Evolutionary conservation across 1,284 basidiomycete genomes (phyloP).

Genomic region (Peniophora sp.): DNA sequence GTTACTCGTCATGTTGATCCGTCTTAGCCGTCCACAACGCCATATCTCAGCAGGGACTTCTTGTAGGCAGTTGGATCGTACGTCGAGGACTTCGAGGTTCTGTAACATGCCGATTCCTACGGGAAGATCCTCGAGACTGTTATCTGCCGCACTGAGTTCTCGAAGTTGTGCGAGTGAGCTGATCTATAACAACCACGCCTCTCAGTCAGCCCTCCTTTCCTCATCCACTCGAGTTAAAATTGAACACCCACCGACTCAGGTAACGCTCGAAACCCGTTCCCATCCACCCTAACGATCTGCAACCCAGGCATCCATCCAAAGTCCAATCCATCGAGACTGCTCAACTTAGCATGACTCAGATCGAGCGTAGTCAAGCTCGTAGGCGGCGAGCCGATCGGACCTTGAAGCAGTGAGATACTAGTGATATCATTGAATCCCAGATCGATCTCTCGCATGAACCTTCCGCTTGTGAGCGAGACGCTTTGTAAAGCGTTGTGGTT

Average conservation of each 20-base stretch:
- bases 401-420: constrained; percentile 61
- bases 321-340: constrained; percentile 70
- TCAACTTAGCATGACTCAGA: constrained; percentile 87
- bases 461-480: constrained; percentile 70
- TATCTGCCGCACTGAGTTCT: constrained; percentile 83
- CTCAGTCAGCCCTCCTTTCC: no score
- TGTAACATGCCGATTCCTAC: constrained; percentile 71
- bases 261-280: constrained; percentile 83
- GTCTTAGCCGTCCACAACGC: constrained; percentile 71
- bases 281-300: constrained; percentile 66
- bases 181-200: no score
- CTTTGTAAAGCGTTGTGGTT: constrained; percentile 80
- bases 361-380: constrained; percentile 78
- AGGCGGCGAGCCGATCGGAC: constrained; percentile 41
- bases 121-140: constrained; percentile 78
- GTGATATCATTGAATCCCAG: constrained; percentile 82
- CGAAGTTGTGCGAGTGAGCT: constrained; percentile 60
- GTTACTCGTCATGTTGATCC: constrained; percentile 89
- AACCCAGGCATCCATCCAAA: constrained; percentile 74
- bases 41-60: constrained; percentile 77
- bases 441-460: constrained; percentile 53
- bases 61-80: constrained; percentile 88
- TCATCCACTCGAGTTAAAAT: no score
- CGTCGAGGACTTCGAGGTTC: constrained; percentile 74
- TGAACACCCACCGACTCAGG: no score